These are phyloP conservation scores for Hypoxylon rickii DNA, from an alignment of 495 filamentous ascomycete species.

Conservation along the genomic window DNA sequence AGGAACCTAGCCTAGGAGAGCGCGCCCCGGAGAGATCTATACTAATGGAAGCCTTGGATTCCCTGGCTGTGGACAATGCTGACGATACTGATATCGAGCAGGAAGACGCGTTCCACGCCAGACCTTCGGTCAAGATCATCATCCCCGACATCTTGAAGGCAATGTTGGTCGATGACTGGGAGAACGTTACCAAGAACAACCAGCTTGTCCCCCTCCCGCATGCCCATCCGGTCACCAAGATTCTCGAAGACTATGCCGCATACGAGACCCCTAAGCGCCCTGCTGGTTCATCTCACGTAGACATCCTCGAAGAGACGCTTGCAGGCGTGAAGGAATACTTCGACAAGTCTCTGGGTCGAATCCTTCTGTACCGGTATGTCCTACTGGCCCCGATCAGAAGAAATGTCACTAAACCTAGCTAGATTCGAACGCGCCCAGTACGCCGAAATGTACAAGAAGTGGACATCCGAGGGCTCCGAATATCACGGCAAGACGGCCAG, in stretches of 20 bases:
- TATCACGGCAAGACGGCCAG: conserved; percentile 65
- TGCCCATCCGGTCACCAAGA: conserved; percentile 70
- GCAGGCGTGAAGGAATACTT: conserved; percentile 89
- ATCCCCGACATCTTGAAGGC: conserved; percentile 87
- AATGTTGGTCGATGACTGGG: conserved; percentile 96
- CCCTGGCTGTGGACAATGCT: background rate
- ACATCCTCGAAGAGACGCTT: conserved; percentile 87
- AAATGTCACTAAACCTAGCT: conserved; percentile 8
- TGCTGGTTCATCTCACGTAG: conserved; percentile 67
- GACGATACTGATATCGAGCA: conserved; percentile 47
- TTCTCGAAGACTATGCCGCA: conserved; percentile 77
- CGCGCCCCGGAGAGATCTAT: too few species aligned
- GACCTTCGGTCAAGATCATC: conserved; percentile 79
- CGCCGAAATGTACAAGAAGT: conserved; percentile 67
- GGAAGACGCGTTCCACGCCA: conserved; percentile 82
- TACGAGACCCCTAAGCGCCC: conserved; percentile 70
- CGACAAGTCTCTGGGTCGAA: conserved; percentile 79
- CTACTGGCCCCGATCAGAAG: background rate
- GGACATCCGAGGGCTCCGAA: conserved; percentile 59
- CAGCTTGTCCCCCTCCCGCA: conserved; percentile 83
- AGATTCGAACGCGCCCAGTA: conserved; percentile 88
- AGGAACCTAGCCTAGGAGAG: too few species aligned
- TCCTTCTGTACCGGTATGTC: conserved; percentile 78
- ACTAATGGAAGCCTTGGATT: background rate
- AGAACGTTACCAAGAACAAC: conserved; percentile 93